phyloP scores from a whole-genome alignment of 202 grass and related monocot species.

The Musa balbisiana region DNA sequence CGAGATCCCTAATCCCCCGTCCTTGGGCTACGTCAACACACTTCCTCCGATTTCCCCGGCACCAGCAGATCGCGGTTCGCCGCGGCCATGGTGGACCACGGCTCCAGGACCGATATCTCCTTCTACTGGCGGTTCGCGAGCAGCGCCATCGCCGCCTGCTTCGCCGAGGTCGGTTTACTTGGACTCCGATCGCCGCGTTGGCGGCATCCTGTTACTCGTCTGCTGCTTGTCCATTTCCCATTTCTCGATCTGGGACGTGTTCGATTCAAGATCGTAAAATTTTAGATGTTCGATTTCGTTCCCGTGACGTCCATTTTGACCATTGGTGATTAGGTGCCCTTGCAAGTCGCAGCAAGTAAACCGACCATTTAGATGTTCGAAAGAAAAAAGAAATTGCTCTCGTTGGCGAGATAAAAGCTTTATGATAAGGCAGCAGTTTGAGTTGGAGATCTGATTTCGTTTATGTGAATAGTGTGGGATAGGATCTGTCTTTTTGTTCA shows the following conservation, averaged over 20 bases:
- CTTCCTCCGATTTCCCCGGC: not conserved
- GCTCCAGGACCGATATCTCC: constrained; percentile 62
- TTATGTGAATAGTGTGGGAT: not conserved
- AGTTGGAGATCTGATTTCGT: not conserved
- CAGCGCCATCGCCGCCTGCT: constrained; percentile 90
- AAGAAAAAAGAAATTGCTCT: not conserved
- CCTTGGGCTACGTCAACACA: not conserved
- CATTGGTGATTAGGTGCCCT: not conserved
- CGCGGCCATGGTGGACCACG: constrained; percentile 36
- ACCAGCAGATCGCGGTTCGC: not conserved
- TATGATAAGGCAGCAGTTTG: not conserved
- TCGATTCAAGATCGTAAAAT: not conserved
- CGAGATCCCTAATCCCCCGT: not conserved
- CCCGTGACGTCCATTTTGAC: not conserved
- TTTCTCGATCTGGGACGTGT: not conserved
- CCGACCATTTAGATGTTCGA: not conserved
- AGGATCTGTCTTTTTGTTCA: not conserved
- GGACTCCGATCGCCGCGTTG: not conserved
- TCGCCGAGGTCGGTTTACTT: constrained; percentile 58
- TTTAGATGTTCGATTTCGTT: too few species aligned
- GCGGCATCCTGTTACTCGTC: not conserved
- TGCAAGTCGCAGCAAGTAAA: not conserved
- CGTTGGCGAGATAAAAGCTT: too few species aligned
- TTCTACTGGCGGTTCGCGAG: constrained; percentile 79
- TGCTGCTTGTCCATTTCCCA: not conserved